Evolutionary conservation across 139 green algal genomes (phyloP).

Genomic region (Chlorella ohadii): DNA sequence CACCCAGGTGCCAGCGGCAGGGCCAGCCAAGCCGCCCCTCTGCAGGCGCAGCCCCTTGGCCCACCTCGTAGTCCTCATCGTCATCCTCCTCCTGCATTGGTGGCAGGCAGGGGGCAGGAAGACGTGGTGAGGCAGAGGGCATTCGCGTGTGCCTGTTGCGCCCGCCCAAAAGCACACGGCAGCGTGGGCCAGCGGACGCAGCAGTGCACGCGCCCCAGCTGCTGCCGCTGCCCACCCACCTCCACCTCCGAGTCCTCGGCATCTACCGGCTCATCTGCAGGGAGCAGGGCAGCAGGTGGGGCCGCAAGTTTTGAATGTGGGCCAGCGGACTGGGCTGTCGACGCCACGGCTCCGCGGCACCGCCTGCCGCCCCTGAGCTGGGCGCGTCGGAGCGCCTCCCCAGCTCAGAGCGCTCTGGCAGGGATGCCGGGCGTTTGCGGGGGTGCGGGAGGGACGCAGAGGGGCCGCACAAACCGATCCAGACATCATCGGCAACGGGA

Average conservation of each 20-base stretch:
- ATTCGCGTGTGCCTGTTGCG: too few species aligned
- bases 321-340: background rate
- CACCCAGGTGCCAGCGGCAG: too few species aligned
- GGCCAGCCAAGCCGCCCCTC: too few species aligned
- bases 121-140: too few species aligned
- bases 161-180: background rate
- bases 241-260: slow-evolving; percentile 7
- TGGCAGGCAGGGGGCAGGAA: background rate
- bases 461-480: too few species aligned
- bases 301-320: background rate
- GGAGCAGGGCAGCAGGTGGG: background rate
- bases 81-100: slow-evolving; percentile 1
- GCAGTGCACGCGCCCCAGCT: background rate
- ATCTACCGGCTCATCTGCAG: slow-evolving; percentile 29
- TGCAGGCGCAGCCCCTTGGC: background rate
- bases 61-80: slow-evolving; percentile 39
- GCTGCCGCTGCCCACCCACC: background rate
- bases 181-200: background rate
- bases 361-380: too few species aligned
- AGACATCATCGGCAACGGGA: too few species aligned
- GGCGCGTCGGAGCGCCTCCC: too few species aligned
- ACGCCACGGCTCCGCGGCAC: too few species aligned
- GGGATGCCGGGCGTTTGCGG: too few species aligned
- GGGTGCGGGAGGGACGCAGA: too few species aligned
- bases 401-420: background rate